These are phyloP conservation scores for Penicillium sp. DNA, from an alignment of 2,329 filamentous ascomycete genomes.

Conservation along the genomic window DNA sequence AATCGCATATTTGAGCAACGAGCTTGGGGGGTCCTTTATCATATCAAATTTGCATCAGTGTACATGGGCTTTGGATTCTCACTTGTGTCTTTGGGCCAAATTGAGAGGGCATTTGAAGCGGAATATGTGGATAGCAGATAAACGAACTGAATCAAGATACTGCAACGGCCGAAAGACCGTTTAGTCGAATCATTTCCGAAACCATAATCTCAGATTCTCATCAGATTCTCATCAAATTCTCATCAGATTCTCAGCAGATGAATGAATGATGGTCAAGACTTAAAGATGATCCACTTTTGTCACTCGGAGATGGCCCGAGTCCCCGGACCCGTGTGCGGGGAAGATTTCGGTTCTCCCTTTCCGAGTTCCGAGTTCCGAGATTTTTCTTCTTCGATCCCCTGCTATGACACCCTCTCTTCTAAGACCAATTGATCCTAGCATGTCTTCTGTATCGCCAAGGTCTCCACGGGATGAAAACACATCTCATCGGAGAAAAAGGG, in stretches of 20 bases:
- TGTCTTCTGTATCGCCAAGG: not conserved
- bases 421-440: not conserved
- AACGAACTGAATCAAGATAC: too few species aligned
- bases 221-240: too few species aligned
- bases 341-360: constrained; percentile 2
- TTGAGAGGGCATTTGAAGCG: too few species aligned
- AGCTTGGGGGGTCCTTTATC: not conserved
- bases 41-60: not conserved
- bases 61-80: not conserved
- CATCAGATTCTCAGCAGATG: too few species aligned
- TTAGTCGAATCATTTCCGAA: too few species aligned
- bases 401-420: not conserved
- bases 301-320: not conserved
- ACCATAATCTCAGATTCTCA: too few species aligned
- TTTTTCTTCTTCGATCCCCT: not conserved
- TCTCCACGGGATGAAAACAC: not conserved
- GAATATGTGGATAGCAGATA: too few species aligned
- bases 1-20: constrained; percentile 27
- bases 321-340: not conserved
- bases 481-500: constrained; percentile 26
- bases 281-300: too few species aligned
- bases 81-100: too few species aligned
- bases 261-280: too few species aligned
- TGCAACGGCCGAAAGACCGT: too few species aligned
- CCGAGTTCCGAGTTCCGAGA: constrained; percentile 7